These are phyloP conservation scores for Exophiala sp. DNA, from an alignment of 2,329 filamentous ascomycete genomes.

Conservation along the genomic window DNA sequence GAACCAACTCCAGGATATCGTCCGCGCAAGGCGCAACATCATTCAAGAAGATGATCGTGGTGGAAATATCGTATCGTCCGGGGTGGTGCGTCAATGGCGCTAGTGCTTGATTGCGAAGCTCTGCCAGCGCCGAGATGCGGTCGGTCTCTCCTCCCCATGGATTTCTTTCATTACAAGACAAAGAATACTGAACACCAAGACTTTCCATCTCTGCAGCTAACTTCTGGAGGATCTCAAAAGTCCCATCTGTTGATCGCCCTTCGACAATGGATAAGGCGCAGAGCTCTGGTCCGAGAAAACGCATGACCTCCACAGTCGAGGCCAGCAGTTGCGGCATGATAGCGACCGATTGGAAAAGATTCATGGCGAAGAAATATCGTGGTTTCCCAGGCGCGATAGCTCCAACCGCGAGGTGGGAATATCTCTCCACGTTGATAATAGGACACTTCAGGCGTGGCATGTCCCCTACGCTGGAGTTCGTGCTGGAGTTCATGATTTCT, in stretches of 20 bases:
- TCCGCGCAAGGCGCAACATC: slow-evolving; percentile 53
- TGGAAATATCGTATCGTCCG: slow-evolving; percentile 32
- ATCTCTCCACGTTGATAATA: no score
- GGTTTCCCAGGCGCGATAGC: no score
- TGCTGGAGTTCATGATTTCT: no score
- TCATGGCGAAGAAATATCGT: slow-evolving; percentile 52
- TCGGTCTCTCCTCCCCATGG: slow-evolving; percentile 37
- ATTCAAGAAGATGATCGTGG: slow-evolving; percentile 51
- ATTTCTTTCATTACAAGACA: slow-evolving; percentile 41
- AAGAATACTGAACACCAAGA: slow-evolving; percentile 26
- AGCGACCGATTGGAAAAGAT: slow-evolving; percentile 45
- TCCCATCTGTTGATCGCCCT: slow-evolving; percentile 55
- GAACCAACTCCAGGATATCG: slow-evolving; percentile 56
- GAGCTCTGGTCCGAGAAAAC: slow-evolving; percentile 49
- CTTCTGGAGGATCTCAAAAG: slow-evolving; percentile 47
- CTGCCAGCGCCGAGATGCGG: slow-evolving; percentile 49
- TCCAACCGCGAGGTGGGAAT: no score
- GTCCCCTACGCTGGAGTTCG: no score
- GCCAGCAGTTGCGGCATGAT: slow-evolving; percentile 53
- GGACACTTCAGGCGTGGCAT: no score
- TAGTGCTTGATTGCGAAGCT: slow-evolving; percentile 54
- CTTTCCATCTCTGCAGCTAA: slow-evolving; percentile 41
- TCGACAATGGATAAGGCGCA: slow-evolving; percentile 58
- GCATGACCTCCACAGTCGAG: slow-evolving; percentile 50
- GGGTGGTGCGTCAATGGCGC: slow-evolving; percentile 40